A percentile compares a stretch with the other conserved stretches of the same genome.
These are phyloP conservation scores for Candida suzukii DNA, from an alignment of 805 yeast genomes.

Conservation along the genomic window DNA sequence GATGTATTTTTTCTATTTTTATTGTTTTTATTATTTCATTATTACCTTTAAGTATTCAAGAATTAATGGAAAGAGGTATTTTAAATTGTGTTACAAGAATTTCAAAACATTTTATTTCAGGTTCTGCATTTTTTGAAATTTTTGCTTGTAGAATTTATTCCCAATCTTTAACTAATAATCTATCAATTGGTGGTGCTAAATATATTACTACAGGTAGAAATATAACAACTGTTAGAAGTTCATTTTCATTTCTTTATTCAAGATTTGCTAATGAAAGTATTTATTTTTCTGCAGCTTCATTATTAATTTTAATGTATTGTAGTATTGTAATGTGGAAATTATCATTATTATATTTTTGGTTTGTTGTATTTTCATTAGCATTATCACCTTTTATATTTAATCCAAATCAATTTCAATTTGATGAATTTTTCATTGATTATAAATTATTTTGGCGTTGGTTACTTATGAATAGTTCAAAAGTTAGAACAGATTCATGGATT, in stretches of 20 bases:
- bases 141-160: constrained; percentile 76
- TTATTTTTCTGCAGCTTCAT: constrained; percentile 52
- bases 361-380: constrained; percentile 57
- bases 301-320: constrained; percentile 46
- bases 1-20: constrained; percentile 72
- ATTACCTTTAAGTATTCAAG: constrained; percentile 71
- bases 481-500: constrained; percentile 31
- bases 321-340: constrained; percentile 58
- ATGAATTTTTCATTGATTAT: constrained; percentile 67
- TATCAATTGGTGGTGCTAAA: constrained; percentile 73
- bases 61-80: constrained; percentile 69
- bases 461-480: constrained; percentile 39
- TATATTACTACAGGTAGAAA: constrained; percentile 83
- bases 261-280: constrained; percentile 64
- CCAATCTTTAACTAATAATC: constrained; percentile 57
- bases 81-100: constrained; percentile 60
- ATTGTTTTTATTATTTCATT: constrained; percentile 69
- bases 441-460: constrained; percentile 46
- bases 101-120: constrained; percentile 57
- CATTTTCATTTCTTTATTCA: constrained; percentile 58
- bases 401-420: constrained; percentile 68
- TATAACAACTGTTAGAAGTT: constrained; percentile 66
- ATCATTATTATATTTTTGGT: constrained; percentile 63
- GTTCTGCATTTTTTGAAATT: constrained; percentile 74
- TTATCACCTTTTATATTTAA: constrained; percentile 70